Conservation (phyloP, 331 rosid species). For the Pyrus hybrid region DNA sequence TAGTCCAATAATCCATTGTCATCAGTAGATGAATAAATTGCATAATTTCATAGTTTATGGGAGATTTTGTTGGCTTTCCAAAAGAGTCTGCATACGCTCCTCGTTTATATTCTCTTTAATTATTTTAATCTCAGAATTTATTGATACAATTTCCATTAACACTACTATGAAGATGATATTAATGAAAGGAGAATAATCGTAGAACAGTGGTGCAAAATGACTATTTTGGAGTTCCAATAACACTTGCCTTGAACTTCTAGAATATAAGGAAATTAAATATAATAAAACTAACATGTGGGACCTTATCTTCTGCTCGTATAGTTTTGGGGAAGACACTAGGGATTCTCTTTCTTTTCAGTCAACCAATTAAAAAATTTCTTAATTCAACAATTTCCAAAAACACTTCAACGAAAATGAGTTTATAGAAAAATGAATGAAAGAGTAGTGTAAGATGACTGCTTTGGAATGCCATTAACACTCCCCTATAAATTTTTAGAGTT, state of each 20-base stretch:
- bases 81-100: neutral
- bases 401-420: neutral
- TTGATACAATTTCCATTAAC: neutral
- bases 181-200: no score
- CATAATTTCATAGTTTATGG: neutral
- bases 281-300: no score
- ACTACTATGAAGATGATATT: no score
- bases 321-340: no score
- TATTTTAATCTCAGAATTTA: neutral
- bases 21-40: neutral
- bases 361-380: no score
- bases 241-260: no score
- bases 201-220: no score
- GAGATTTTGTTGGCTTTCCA: neutral
- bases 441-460: neutral
- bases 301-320: no score
- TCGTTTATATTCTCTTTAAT: neutral
- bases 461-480: neutral
- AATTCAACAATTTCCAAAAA: no score
- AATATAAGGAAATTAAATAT: no score
- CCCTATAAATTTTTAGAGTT: neutral
- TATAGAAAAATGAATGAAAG: neutral
- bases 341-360: no score
- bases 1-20: conserved; percentile 8
- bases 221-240: no score